phyloP scores from a whole-genome alignment of 306 rosid genomes.

The Sicyos edulis region DNA sequence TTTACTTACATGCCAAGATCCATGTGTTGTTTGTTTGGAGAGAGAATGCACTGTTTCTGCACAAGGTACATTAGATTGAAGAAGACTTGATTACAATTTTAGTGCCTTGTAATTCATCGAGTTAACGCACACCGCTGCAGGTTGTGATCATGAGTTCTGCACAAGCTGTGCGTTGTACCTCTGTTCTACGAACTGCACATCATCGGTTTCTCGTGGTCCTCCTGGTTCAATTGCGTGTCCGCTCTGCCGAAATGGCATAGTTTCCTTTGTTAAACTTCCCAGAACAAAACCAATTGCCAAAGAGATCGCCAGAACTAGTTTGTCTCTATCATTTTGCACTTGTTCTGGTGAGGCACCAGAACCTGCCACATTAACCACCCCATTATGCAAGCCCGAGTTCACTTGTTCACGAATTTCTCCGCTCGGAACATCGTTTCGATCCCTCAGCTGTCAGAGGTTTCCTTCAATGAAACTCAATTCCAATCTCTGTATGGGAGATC shows the following conservation, averaged over 20 bases:
- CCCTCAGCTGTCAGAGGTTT: constrained; percentile 65
- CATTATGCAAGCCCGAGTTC: constrained; percentile 50
- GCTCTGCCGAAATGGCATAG: constrained; percentile 83
- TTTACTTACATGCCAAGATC: constrained; percentile 60
- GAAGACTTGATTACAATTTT: neutral
- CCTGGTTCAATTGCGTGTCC: constrained; percentile 93
- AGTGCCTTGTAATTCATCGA: neutral
- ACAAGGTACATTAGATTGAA: constrained; percentile 46
- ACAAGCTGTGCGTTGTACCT: constrained; percentile 86
- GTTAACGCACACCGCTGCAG: constrained; percentile 30
- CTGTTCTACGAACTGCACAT: constrained; percentile 64
- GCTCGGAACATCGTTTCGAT: constrained; percentile 41
- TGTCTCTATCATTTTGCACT: constrained; percentile 69
- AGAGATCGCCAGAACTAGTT: constrained; percentile 50
- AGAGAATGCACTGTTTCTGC: constrained; percentile 85
- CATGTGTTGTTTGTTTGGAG: constrained; percentile 93
- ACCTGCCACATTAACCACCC: constrained; percentile 50
- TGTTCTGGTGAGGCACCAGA: constrained; percentile 54
- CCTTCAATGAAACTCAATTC: constrained; percentile 48
- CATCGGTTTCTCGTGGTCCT: constrained; percentile 42
- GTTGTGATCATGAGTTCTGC: constrained; percentile 97
- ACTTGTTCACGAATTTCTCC: constrained; percentile 37
- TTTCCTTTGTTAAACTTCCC: constrained; percentile 64
- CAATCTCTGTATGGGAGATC: constrained; percentile 58
- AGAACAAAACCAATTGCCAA: constrained; percentile 42